Evolutionary conservation across 2,329 filamentous ascomycete species (phyloP), one percentile per base, ranked within the genome.

Genomic region (Diplodia corticola): DNA sequence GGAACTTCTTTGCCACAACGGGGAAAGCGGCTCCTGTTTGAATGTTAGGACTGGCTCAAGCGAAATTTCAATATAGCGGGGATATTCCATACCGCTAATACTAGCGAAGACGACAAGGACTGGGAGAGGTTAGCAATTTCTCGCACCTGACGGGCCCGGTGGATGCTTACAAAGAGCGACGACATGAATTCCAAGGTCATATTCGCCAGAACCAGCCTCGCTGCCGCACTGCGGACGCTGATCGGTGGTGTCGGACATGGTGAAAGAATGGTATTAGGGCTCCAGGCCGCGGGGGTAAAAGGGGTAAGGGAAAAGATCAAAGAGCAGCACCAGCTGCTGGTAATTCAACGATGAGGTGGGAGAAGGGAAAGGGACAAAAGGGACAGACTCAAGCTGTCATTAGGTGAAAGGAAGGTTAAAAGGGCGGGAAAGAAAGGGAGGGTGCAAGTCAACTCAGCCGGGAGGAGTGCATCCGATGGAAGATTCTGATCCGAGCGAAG

Each of bases 1-100:
- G 83, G 70, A 88, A 77, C 74, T 86, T 87, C 71, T 78, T 79
- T 3, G 77, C 77, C 13, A 78, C 72, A 9, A 79, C 76, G 26
- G 77, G 77, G 64, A 79, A 79, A 22, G 76, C 77, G 68, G 71
- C 72, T 48, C 57, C 57, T 61, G 40, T 22, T 33, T 28, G 40
- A 35, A 6, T 15, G 24, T 51, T 22, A 66, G 48, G 20, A 4
- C 1, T 57, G 30, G 3, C 15, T 15, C 54, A 40, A 50, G 37
- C 33, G 35, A 30, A 12, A 40, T 61, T 37, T 53, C 37, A 35
- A 26, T 13, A 46, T 28, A 53, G 20, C 40, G 28, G 24, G 48
- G 33, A 17, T 55, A 28, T 7, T n/a, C 2, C 66, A 49, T 61
- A 61, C 76, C 75, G 60, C 70, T 70, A 50, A 76, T 76, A 67